Evolutionary conservation across 2,329 filamentous ascomycete genomes (phyloP).

Genomic region (Aspergillus terreus): DNA sequence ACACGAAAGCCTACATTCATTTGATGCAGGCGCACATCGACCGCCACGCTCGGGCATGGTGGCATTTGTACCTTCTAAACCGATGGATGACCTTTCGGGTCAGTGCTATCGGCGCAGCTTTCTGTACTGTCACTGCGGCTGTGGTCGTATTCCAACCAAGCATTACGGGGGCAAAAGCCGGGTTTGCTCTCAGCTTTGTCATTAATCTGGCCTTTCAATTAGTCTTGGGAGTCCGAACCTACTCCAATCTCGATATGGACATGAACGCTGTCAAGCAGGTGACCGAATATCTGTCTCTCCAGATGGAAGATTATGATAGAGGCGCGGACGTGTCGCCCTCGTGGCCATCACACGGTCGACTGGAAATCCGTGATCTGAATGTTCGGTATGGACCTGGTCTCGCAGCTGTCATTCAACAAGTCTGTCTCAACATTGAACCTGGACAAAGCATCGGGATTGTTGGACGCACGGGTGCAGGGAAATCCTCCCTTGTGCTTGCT

Average conservation of each 20-base stretch:
- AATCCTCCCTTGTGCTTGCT: constrained; percentile 22
- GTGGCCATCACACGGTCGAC: constrained; percentile 51
- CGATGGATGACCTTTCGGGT: constrained; percentile 67
- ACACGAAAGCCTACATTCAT: background rate
- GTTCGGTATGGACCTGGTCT: constrained; percentile 67
- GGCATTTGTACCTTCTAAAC: constrained; percentile 67
- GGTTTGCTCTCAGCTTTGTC: constrained; percentile 30
- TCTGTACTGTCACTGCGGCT: constrained; percentile 53
- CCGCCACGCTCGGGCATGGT: background rate
- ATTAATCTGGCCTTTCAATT: background rate
- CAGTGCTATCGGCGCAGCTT: constrained; percentile 59
- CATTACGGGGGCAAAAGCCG: background rate
- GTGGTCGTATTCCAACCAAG: background rate
- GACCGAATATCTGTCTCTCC: constrained; percentile 51
- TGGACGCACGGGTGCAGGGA: constrained; percentile 24
- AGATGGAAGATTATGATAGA: constrained; percentile 42
- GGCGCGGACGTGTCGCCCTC: constrained; percentile 40
- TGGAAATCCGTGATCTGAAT: constrained; percentile 67
- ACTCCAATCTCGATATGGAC: constrained; percentile 50
- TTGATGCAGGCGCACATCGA: background rate
- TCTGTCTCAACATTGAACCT: constrained; percentile 9
- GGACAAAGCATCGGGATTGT: constrained; percentile 16
- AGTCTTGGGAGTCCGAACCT: background rate
- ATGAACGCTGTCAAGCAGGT: constrained; percentile 39
- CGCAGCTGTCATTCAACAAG: constrained; percentile 29